Conservation (phyloP, 805 yeast species). For the Sugiyamaella lignohabitans region DNA sequence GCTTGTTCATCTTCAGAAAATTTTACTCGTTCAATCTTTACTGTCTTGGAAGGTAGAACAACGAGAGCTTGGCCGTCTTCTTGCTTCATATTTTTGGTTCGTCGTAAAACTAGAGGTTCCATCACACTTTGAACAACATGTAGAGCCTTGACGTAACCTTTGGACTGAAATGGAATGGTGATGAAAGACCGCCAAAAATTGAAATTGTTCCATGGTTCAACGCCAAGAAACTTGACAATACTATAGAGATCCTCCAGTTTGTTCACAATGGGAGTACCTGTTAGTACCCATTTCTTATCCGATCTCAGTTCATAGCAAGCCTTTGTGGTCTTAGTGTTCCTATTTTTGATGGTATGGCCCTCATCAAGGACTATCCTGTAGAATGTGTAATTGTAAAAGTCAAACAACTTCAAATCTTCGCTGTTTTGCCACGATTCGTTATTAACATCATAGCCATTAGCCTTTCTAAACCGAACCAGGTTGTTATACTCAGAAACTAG, state of each 20-base stretch:
- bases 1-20: conserved; percentile 60
- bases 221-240: conserved; percentile 67
- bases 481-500: conserved; percentile 81
- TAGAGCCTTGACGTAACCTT: conserved; percentile 63
- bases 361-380: conserved; percentile 83
- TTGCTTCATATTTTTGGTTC: conserved; percentile 82
- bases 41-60: conserved; percentile 67
- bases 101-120: conserved; percentile 73
- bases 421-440: conserved; percentile 81
- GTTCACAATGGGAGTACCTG: conserved; percentile 95
- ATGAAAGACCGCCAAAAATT: conserved; percentile 84
- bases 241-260: conserved; percentile 97
- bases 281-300: conserved; percentile 72
- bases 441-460: conserved; percentile 73
- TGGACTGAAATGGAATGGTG: conserved; percentile 74
- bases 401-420: conserved; percentile 79
- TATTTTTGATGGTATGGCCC: conserved; percentile 95
- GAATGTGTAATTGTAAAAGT: conserved; percentile 80
- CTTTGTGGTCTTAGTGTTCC: conserved; percentile 82
- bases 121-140: conserved; percentile 78
- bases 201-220: conserved; percentile 88
- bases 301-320: conserved; percentile 85
- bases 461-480: conserved; percentile 82
- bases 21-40: conserved; percentile 58
- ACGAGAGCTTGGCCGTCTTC: conserved; percentile 68